These are phyloP conservation scores for Symbiodinium natans DNA, from an alignment of 73 alveolate species.

Conservation along the genomic window DNA sequence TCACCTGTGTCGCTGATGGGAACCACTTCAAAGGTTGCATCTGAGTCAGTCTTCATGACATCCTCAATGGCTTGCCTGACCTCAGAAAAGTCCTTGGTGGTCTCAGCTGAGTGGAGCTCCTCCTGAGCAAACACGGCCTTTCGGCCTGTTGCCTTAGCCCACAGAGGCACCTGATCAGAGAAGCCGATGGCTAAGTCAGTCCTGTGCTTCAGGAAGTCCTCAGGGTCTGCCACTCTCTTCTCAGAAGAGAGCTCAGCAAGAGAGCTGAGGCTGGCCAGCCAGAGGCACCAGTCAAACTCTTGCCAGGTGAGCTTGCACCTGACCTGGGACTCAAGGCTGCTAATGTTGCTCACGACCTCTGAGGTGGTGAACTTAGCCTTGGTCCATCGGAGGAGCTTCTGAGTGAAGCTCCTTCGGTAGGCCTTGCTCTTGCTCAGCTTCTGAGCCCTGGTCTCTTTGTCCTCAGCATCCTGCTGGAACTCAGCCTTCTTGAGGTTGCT, in stretches of 20 bases:
- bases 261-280: background rate
- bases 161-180: background rate
- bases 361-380: background rate
- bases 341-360: background rate
- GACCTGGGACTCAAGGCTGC: background rate
- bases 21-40: background rate
- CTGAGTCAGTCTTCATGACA: background rate
- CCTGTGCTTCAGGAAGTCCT: background rate
- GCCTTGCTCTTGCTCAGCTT: background rate
- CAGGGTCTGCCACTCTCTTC: background rate
- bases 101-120: background rate
- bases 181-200: background rate
- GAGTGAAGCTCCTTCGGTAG: background rate
- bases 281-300: background rate
- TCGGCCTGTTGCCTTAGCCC: constrained; percentile 18
- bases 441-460: background rate
- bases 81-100: background rate
- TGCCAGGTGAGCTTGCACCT: constrained; percentile 5
- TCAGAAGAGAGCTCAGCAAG: background rate
- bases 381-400: background rate
- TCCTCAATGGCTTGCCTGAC: background rate
- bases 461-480: background rate
- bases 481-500: background rate
- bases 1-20: background rate
- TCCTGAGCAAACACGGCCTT: too few relatives aligned